Evolutionary conservation across 208 protist genomes (phyloP), one percentile per base, ranked within the genome.

Genomic region (Herpetomonas tarakana): DNA sequence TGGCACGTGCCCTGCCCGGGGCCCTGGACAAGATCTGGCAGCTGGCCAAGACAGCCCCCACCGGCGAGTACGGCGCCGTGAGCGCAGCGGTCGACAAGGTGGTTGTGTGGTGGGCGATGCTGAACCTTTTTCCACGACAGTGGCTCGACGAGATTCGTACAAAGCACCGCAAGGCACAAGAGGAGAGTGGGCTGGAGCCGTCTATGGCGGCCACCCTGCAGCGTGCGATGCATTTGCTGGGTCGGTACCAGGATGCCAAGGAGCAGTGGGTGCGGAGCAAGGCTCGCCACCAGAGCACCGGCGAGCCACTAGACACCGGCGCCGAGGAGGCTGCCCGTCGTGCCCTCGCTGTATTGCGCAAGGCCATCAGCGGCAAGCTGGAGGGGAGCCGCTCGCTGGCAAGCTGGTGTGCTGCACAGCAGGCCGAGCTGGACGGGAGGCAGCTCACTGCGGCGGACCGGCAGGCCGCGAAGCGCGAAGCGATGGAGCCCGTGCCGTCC

Each of bases 51-150:
- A 71, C 58, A 11, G 45, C 60, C 22, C 26, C 19, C 4, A 44
- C 22, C 9, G 47, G 22, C 12, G 72, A 82, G 35, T 56, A 65
- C 26, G 69, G 63, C 1, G 60, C 47, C 14, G 84, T 92, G 44
- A 53, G 74, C 28, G 47, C 58, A 1, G 79, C 74, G 1, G 52
- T 91, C 24, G 56, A 66, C 24, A 86, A 86, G 53, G 83, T 84
- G 21, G 45, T 76, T 31, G 70, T 52, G 31, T 93, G 86, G 87
- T 96, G 90, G 87, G 61, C 66, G 18, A 68, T 78, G 65, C 73
- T 96, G 18, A 72, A 81, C 25, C 66, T 93, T n/a, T 96, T 96
- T 47, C 82, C 90, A 1, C 63, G 54, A 14, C 61, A 68, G 24
- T 96, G 90, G 90, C 70, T 93, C 24, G 53, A 62, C 1, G 75